Evolutionary conservation across 129 eudicot genomes (phyloP).

Genomic region (Tagetes patula): DNA sequence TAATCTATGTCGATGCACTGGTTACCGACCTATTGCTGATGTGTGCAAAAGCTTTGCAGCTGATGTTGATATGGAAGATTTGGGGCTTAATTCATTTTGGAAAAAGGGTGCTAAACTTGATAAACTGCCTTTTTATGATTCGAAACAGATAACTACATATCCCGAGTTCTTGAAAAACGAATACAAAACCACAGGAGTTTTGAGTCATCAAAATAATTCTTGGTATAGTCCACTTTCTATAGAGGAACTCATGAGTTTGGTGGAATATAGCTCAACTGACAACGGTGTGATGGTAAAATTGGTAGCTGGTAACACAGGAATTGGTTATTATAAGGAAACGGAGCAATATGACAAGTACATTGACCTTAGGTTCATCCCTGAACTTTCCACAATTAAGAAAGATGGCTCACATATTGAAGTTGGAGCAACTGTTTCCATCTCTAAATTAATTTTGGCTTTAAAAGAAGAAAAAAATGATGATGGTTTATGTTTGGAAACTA

Average conservation of each 20-base stretch:
- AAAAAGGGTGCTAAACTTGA: conserved; percentile 52
- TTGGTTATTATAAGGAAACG: conserved; percentile 66
- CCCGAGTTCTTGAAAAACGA: conserved; percentile 56
- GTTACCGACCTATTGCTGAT: conserved; percentile 93
- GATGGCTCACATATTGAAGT: conserved; percentile 46
- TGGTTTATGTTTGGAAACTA: conserved; percentile 21
- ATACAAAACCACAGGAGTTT: conserved; percentile 29
- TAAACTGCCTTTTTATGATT: conserved; percentile 58
- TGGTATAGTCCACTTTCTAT: conserved; percentile 67
- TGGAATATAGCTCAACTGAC: conserved; percentile 31
- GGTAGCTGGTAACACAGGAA: conserved; percentile 81
- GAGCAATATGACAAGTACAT: conserved; percentile 55
- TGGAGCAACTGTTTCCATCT: conserved; percentile 80
- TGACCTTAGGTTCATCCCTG: conserved; percentile 69
- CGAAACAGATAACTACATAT: conserved; percentile 50
- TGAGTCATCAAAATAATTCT: conserved; percentile 40
- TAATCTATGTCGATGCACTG: conserved; percentile 92
- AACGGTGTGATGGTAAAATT: conserved; percentile 40
- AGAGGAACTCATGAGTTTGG: conserved; percentile 53
- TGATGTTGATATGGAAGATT: conserved; percentile 87
- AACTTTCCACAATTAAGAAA: conserved; percentile 56
- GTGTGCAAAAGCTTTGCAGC: conserved; percentile 88
- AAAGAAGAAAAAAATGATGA: conserved; percentile 37
- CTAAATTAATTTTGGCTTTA: conserved; percentile 52
- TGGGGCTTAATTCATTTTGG: conserved; percentile 85